These are phyloP conservation scores for Lichtheimia hyalospora DNA, from an alignment of 371 early-diverging fungal species.

Conservation along the genomic window DNA sequence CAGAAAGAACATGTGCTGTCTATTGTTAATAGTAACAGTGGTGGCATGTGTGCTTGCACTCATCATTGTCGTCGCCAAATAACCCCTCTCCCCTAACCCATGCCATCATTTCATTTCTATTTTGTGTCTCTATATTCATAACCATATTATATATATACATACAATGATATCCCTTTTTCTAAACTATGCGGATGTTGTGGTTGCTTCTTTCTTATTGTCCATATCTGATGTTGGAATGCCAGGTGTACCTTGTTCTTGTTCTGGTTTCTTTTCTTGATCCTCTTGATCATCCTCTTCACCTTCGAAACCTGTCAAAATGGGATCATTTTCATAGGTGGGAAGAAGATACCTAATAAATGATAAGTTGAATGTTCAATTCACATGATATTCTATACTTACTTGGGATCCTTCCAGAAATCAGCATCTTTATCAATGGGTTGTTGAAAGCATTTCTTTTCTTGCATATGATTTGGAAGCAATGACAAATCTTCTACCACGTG, in stretches of 20 bases:
- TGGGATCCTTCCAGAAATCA: slow-evolving; percentile 76
- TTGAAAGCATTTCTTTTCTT: slow-evolving; percentile 45
- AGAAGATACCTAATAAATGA: slow-evolving; percentile 52
- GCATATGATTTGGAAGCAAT: slow-evolving; percentile 55
- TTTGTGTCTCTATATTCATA: not conserved
- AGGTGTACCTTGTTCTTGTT: not conserved
- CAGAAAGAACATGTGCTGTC: slow-evolving; percentile 81
- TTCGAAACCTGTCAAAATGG: slow-evolving; percentile 78
- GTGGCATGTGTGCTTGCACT: slow-evolving; percentile 55
- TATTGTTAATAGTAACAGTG: slow-evolving; percentile 71
- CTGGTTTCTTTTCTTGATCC: not conserved
- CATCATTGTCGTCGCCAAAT: slow-evolving; percentile 52
- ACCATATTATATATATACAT: slow-evolving; percentile 1
- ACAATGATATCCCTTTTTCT: not conserved
- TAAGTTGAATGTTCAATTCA: not conserved
- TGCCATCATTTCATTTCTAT: not conserved
- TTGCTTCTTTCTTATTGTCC: not conserved
- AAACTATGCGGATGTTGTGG: not conserved
- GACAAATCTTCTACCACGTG: slow-evolving; percentile 46
- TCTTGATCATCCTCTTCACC: slow-evolving; percentile 26
- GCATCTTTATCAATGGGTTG: slow-evolving; percentile 51
- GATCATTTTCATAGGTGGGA: slow-evolving; percentile 88
- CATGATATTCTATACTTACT: slow-evolving; percentile 34
- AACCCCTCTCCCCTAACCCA: slow-evolving; percentile 8
- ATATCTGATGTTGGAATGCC: not conserved